Percentiles rank a stretch among this genome's conserved stretches.
Conservation (phyloP, 345 rosid genomes). For the Lumnitzera racemosa region DNA sequence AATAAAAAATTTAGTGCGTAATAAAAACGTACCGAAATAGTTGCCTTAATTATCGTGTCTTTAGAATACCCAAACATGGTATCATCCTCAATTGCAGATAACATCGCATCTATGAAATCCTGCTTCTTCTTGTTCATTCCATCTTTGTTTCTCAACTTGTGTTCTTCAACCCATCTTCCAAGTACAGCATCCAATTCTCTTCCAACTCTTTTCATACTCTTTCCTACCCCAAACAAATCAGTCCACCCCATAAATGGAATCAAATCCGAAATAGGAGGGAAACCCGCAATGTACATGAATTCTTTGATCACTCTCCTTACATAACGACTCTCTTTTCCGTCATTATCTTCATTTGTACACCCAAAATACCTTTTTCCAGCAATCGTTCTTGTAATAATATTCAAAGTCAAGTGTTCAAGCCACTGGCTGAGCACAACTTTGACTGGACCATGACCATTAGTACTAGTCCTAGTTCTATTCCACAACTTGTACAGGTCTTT, state of each 20-base stretch:
- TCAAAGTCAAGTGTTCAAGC: slow-evolving; percentile 43
- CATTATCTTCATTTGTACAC: slow-evolving; percentile 8
- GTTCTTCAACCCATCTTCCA: slow-evolving; percentile 51
- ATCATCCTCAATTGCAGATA: slow-evolving; percentile 28
- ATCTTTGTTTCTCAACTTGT: slow-evolving; percentile 16
- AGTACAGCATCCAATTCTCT: slow-evolving; percentile 39
- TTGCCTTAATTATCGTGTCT: slow-evolving; percentile 48
- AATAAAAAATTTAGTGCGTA: background rate
- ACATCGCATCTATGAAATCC: slow-evolving; percentile 54
- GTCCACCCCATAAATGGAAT: slow-evolving; percentile 56
- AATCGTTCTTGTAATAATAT: slow-evolving; percentile 38
- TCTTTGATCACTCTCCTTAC: slow-evolving; percentile 33
- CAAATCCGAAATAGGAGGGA: slow-evolving; percentile 36
- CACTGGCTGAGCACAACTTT: slow-evolving; percentile 27
- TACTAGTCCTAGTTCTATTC: background rate
- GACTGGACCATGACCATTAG: background rate
- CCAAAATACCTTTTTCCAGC: slow-evolving; percentile 39
- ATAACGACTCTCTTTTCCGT: slow-evolving; percentile 36
- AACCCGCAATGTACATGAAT: slow-evolving; percentile 22
- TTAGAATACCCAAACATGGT: slow-evolving; percentile 37
- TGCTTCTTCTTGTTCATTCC: slow-evolving; percentile 6
- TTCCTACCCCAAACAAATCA: slow-evolving; percentile 31
- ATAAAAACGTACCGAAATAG: slow-evolving; percentile 33
- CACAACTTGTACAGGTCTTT: slow-evolving; percentile 27
- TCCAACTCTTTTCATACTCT: slow-evolving; percentile 38